These are phyloP conservation scores for Pholiota microspora DNA, from an alignment of 768 basidiomycete species.

Conservation along the genomic window DNA sequence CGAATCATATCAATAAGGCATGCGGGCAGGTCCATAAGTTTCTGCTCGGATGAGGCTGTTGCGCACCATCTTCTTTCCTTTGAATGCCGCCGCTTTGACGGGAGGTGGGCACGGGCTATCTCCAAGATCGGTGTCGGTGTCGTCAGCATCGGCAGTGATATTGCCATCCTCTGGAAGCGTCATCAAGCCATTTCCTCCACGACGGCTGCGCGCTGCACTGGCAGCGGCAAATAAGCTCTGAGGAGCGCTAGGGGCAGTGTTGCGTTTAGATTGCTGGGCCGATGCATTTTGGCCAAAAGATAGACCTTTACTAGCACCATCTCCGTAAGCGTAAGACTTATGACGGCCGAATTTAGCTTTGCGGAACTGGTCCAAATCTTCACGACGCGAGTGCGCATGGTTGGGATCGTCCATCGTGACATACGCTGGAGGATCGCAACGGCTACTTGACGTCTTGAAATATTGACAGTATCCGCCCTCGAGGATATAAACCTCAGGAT, in stretches of 20 bases:
- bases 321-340: constrained; percentile 92
- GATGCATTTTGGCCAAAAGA: constrained; percentile 15
- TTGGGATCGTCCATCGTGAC: constrained; percentile 94
- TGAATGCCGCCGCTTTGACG: constrained; percentile 52
- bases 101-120: constrained; percentile 89
- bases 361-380: constrained; percentile 91
- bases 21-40: constrained; percentile 64
- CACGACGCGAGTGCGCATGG: constrained; percentile 74
- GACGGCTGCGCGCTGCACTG: constrained; percentile 63
- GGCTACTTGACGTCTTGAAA: constrained; percentile 62
- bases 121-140: constrained; percentile 75
- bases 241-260: constrained; percentile 56
- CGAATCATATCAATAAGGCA: constrained; percentile 36
- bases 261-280: constrained; percentile 53
- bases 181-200: constrained; percentile 48
- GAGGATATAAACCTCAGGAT: constrained; percentile 95
- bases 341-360: constrained; percentile 85
- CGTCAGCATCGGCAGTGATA: constrained; percentile 59
- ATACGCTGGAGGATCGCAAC: constrained; percentile 82
- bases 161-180: constrained; percentile 72
- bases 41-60: constrained; percentile 58
- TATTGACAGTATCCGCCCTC: constrained; percentile 95
- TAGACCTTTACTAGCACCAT: constrained; percentile 45
- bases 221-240: constrained; percentile 66
- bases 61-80: constrained; percentile 55